Conservation (phyloP, 768 basidiomycete genomes). For the Rhodocollybia butyracea region DNA sequence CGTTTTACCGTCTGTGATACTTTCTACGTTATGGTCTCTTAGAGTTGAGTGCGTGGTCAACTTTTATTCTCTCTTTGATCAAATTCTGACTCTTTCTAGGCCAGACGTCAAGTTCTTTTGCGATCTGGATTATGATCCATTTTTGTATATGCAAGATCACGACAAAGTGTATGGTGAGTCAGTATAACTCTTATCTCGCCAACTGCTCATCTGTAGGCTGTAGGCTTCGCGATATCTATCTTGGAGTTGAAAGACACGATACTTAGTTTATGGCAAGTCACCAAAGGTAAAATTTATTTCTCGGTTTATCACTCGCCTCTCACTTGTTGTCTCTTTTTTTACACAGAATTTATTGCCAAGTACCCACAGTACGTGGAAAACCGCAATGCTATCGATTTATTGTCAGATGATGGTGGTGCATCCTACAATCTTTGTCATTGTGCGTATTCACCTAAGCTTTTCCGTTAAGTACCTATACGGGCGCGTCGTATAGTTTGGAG, state of each 20-base stretch:
- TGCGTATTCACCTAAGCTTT: constrained; percentile 22
- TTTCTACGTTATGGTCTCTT: constrained; percentile 6
- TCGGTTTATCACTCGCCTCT: background rate
- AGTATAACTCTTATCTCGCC: background rate
- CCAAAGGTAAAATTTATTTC: constrained; percentile 49
- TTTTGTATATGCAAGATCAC: constrained; percentile 60
- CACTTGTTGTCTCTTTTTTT: background rate
- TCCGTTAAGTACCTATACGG: background rate
- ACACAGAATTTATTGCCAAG: constrained; percentile 63
- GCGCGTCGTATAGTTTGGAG: constrained; percentile 69
- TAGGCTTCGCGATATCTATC: constrained; percentile 78
- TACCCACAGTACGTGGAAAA: constrained; percentile 59
- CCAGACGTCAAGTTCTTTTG: constrained; percentile 66
- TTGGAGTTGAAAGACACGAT: constrained; percentile 81
- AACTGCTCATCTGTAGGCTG: background rate
- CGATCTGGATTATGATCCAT: constrained; percentile 65
- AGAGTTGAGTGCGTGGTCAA: constrained; percentile 69
- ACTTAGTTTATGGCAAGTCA: constrained; percentile 71
- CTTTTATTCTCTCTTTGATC: background rate
- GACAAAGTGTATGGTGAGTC: constrained; percentile 42
- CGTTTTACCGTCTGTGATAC: background rate
- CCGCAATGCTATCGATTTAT: constrained; percentile 68
- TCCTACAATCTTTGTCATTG: constrained; percentile 73
- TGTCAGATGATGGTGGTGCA: constrained; percentile 65
- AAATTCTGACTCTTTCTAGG: constrained; percentile 28